phyloP scores from a whole-genome alignment of 148 eudicot species.

The Cornus florida region DNA sequence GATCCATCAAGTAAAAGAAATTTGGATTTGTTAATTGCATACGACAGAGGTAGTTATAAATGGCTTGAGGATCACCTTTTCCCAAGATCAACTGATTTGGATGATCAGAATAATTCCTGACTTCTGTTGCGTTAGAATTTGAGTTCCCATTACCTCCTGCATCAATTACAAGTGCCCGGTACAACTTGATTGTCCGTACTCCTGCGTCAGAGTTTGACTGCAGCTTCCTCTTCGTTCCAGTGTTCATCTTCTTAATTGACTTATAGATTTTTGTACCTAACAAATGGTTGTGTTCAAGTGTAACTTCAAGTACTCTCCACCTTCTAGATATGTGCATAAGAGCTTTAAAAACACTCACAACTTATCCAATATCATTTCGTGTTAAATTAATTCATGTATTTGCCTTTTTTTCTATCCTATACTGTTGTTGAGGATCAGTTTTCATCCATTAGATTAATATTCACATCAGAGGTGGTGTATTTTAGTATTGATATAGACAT shows the following conservation, averaged over 20 bases:
- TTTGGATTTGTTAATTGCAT: conserved; percentile 74
- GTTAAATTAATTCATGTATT: no score
- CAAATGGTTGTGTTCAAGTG: conserved; percentile 66
- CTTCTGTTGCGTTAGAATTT: conserved; percentile 33
- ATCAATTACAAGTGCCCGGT: conserved; percentile 66
- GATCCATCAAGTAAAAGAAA: conserved; percentile 73
- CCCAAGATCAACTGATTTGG: conserved; percentile 48
- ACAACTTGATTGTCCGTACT: conserved; percentile 51
- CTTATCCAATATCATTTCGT: no score
- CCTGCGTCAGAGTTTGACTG: conserved; percentile 36
- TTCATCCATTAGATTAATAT: no score
- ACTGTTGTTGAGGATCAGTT: no score
- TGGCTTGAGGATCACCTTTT: conserved; percentile 68
- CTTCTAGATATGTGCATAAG: conserved; percentile 32
- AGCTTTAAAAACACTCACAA: no score
- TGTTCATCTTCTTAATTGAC: conserved; percentile 40
- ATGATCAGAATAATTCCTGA: conserved; percentile 31
- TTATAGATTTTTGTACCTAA: conserved; percentile 48
- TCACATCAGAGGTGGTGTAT: no score
- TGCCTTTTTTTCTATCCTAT: no score
- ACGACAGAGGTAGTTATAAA: conserved; percentile 70
- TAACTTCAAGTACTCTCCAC: conserved; percentile 71
- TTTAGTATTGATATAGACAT: no score
- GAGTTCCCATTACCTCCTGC: conserved; percentile 33
- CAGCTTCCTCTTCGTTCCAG: conserved; percentile 41